phyloP scores from a whole-genome alignment of 108 stramenopile species.

The Skeletonema costatum region DNA sequence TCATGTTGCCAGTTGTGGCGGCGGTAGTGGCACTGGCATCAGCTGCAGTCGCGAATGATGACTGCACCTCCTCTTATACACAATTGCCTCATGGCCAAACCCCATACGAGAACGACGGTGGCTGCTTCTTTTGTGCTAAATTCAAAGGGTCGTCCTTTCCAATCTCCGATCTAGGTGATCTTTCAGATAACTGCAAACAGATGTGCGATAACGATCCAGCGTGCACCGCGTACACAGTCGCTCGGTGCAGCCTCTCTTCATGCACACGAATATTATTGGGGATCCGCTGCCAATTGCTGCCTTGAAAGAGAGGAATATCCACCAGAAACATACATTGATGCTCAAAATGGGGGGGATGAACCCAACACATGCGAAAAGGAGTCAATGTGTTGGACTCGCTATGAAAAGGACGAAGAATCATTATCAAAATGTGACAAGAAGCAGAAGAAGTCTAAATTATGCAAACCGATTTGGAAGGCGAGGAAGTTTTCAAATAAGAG shows the following conservation, averaged over 20 bases:
- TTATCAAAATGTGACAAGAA: neutral
- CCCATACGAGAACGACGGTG: neutral
- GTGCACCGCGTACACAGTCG: neutral
- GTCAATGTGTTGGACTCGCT: neutral
- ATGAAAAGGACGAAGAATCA: neutral
- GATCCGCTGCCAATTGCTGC: neutral
- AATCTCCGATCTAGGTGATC: neutral
- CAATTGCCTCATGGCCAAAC: neutral
- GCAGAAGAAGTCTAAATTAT: neutral
- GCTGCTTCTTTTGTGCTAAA: neutral
- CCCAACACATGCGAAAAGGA: neutral
- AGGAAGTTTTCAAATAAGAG: neutral
- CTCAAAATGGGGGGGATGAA: neutral
- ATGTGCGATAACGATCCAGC: neutral
- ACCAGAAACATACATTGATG: neutral
- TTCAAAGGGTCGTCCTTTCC: neutral
- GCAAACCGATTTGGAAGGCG: neutral
- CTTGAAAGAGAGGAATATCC: neutral
- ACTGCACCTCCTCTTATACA: neutral
- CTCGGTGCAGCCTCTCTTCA: neutral
- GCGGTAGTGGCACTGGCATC: neutral
- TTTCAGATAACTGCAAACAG: neutral
- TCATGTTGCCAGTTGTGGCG: neutral
- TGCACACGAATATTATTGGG: slow-evolving; percentile 2
- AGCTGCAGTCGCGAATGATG: neutral